These are phyloP conservation scores for Nannochloris sp. DNA, from an alignment of 139 green algal genomes.

Conservation along the genomic window DNA sequence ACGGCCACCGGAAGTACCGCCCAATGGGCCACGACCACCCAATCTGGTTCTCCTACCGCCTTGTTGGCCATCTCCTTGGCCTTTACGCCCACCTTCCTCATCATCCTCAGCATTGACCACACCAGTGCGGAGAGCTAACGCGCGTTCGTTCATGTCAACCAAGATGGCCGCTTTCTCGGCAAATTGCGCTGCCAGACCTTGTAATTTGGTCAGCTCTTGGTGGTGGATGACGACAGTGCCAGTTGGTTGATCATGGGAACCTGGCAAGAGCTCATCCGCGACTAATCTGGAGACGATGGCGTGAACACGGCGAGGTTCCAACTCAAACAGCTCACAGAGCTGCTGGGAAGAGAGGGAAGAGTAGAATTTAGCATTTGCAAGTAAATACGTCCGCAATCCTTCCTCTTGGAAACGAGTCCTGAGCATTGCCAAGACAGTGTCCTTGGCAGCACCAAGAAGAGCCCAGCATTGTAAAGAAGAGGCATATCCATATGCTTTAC, in stretches of 20 bases:
- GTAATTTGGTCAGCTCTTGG: constrained; percentile 65
- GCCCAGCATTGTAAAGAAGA: constrained; percentile 63
- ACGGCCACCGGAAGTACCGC: constrained; percentile 3
- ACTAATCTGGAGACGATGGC: constrained; percentile 84
- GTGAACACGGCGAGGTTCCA: constrained; percentile 72
- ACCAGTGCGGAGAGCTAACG: constrained; percentile 74
- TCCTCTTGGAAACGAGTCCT: constrained; percentile 76
- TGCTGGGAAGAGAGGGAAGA: constrained; percentile 72
- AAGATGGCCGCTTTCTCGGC: constrained; percentile 70
- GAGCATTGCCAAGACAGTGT: constrained; percentile 73
- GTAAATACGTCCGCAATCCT: constrained; percentile 88
- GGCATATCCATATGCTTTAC: constrained; percentile 55
- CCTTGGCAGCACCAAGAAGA: constrained; percentile 56
- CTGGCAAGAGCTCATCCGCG: constrained; percentile 80
- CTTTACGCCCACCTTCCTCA: constrained; percentile 9
- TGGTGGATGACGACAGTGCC: constrained; percentile 88
- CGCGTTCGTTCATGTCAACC: constrained; percentile 94
- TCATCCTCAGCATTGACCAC: constrained; percentile 45
- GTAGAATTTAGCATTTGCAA: constrained; percentile 82
- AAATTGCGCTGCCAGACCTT: constrained; percentile 64
- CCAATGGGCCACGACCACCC: constrained; percentile 28
- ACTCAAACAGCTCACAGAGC: constrained; percentile 83
- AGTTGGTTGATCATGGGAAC: constrained; percentile 89
- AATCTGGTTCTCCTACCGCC: constrained; percentile 24
- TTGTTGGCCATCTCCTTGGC: neutral